Evolutionary conservation across 352 stramenopile species (phyloP), one percentile per base, ranked within the genome.

Genomic region (Phytophthora sansomeana): DNA sequence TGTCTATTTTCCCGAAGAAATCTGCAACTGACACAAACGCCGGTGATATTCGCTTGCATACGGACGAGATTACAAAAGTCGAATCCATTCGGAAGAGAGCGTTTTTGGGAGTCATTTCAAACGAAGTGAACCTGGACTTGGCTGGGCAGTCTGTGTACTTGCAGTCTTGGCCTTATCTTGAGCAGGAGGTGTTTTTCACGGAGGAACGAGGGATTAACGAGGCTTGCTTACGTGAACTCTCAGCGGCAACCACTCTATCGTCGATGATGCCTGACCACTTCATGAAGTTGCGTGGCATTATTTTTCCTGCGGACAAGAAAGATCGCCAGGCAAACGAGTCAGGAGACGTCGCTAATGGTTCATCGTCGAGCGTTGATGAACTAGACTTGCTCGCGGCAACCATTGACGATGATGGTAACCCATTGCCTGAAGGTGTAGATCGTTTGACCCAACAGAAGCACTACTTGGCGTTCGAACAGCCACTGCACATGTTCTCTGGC

Each of bases 391-490:
- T 82, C 7, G 61, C 60, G 51, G 71, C 60, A 44, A 66, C 62
- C 53, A 77, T 74, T 26, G 74, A 79, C 42, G 71, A 72, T 10
- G 72, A 77, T 14, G 70, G 74, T 1, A 72, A 72, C 51, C 50
- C 53, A 21, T 21, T 75, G 7, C 66, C 73, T 30, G 58, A 75
- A 63, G 68, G 69, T 0, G 60, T 81, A 17, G 74, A 77, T 39
- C 72, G 66, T 2, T 41, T 94, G 26, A 42, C 77, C 7, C 59
- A 32, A 19, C 52, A 72, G 29, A 82, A 78, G 32, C 83, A 96
- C 55, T 96, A 94, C 58, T 68, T 93, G 29, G 85, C 82, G 21
- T 95, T 92, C 39, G 85, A 92, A 57, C 80, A 93, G 51, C 88
- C 88, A 1, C 53, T 93, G 49, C 86, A 96, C 63, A 80, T 91